Conservation (phyloP, 176 grass and related monocot species). For the Musa troglodytarum region DNA sequence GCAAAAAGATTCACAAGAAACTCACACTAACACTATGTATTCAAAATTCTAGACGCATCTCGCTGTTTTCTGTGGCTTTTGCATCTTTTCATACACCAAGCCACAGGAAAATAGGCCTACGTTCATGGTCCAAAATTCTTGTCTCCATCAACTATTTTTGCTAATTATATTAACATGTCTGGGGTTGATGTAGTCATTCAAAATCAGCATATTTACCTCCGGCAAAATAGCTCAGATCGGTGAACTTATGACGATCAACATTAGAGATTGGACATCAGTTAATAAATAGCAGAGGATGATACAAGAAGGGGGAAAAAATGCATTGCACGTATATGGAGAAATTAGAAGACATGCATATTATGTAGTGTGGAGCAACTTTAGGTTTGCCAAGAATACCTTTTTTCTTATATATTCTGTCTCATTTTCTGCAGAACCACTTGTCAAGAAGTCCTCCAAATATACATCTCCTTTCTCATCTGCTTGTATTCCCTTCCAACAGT, state of each 20-base stretch:
- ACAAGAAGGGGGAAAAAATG: neutral
- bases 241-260: too few relatives aligned
- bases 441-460: constrained; percentile 62
- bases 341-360: neutral
- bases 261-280: too few relatives aligned
- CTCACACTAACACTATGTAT: neutral
- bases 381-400: constrained; percentile 57
- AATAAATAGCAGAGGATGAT: neutral
- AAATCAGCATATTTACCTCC: neutral
- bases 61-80: neutral
- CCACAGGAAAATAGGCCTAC: neutral
- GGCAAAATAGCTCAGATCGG: neutral
- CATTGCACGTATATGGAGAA: neutral
- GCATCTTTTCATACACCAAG: neutral
- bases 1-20: neutral
- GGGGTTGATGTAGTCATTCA: neutral
- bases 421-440: constrained; percentile 26
- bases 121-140: neutral
- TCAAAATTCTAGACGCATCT: neutral
- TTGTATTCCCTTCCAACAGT: constrained; percentile 63
- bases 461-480: constrained; percentile 86
- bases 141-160: neutral
- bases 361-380: neutral
- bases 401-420: constrained; percentile 55
- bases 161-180: neutral